These are phyloP conservation scores for Trametes villosa DNA, from an alignment of 768 basidiomycete genomes.

Conservation along the genomic window DNA sequence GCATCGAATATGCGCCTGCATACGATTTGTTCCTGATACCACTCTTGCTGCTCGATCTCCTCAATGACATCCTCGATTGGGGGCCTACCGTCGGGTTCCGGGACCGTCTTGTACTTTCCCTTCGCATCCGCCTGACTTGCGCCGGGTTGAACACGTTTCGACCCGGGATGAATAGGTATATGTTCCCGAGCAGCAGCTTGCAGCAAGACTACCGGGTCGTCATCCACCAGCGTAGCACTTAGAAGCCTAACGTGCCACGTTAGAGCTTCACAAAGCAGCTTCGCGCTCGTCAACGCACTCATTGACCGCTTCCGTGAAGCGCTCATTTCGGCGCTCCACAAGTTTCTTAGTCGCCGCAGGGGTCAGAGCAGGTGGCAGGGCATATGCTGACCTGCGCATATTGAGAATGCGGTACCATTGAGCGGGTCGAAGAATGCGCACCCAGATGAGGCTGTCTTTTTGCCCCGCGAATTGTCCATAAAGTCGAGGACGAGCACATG, in stretches of 20 bases:
- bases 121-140: slow-evolving; percentile 18
- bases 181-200: slow-evolving; percentile 70
- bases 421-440: slow-evolving; percentile 39
- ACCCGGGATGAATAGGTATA: slow-evolving; percentile 65
- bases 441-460: slow-evolving; percentile 36
- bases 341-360: slow-evolving; percentile 68
- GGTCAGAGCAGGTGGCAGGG: slow-evolving; percentile 48
- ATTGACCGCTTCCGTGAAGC: slow-evolving; percentile 66
- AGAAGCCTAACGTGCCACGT: slow-evolving; percentile 53
- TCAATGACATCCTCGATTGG: slow-evolving; percentile 60
- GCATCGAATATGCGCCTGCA: slow-evolving; percentile 57
- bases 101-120: slow-evolving; percentile 33
- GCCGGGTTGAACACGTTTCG: slow-evolving; percentile 1
- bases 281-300: slow-evolving; percentile 49
- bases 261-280: not conserved
- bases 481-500: slow-evolving; percentile 59
- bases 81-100: slow-evolving; percentile 54
- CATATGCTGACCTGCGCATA: slow-evolving; percentile 34
- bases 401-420: slow-evolving; percentile 21
- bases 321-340: slow-evolving; percentile 68
- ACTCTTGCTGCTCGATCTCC: slow-evolving; percentile 59
- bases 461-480: slow-evolving; percentile 47
- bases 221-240: slow-evolving; percentile 49
- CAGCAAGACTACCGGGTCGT: slow-evolving; percentile 67
- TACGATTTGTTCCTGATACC: slow-evolving; percentile 75